Percentiles rank a stretch among this genome's conserved stretches.
Evolutionary conservation across 352 stramenopile species (phyloP).

Genomic region (Phytopythium vexans): DNA sequence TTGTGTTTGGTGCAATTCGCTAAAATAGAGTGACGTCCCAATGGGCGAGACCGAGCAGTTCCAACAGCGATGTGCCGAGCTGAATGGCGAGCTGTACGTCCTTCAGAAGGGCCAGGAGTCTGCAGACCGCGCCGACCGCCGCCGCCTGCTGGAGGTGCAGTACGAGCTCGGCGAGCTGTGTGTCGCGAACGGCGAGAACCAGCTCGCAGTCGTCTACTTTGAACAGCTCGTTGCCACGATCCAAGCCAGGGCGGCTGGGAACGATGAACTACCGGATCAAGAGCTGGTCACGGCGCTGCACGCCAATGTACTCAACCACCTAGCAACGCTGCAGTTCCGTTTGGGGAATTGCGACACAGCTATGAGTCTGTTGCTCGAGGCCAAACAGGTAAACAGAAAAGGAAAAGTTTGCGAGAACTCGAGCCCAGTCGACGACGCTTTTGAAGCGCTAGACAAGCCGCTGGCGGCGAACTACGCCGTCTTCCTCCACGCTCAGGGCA

Average conservation of each 20-base stretch:
- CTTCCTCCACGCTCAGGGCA: slow-evolving; percentile 34
- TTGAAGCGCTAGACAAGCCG: slow-evolving; percentile 15
- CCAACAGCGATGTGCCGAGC: slow-evolving; percentile 18
- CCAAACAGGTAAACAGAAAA: slow-evolving; percentile 25
- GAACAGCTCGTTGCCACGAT: slow-evolving; percentile 18
- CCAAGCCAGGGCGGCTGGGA: background rate
- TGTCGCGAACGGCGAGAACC: slow-evolving; percentile 23
- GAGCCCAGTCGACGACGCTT: background rate
- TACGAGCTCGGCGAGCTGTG: slow-evolving; percentile 36
- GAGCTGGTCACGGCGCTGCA: slow-evolving; percentile 18
- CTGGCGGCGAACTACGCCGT: slow-evolving; percentile 43
- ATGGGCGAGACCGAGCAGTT: slow-evolving; percentile 11
- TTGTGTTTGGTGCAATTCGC: too few relatives aligned
- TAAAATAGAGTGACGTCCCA: too few relatives aligned
- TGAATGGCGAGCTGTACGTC: slow-evolving; percentile 18
- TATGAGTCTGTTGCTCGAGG: slow-evolving; percentile 32
- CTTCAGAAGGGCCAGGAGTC: slow-evolving; percentile 7
- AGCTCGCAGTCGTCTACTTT: slow-evolving; percentile 32
- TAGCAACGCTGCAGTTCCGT: slow-evolving; percentile 29
- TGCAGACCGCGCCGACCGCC: background rate
- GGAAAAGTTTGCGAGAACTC: background rate
- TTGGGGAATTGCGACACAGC: slow-evolving; percentile 26
- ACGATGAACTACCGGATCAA: slow-evolving; percentile 1
- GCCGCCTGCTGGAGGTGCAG: slow-evolving; percentile 18
- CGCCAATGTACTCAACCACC: slow-evolving; percentile 34